phyloP scores from a whole-genome alignment of 768 basidiomycete species.

The Tephrocybe sp. region DNA sequence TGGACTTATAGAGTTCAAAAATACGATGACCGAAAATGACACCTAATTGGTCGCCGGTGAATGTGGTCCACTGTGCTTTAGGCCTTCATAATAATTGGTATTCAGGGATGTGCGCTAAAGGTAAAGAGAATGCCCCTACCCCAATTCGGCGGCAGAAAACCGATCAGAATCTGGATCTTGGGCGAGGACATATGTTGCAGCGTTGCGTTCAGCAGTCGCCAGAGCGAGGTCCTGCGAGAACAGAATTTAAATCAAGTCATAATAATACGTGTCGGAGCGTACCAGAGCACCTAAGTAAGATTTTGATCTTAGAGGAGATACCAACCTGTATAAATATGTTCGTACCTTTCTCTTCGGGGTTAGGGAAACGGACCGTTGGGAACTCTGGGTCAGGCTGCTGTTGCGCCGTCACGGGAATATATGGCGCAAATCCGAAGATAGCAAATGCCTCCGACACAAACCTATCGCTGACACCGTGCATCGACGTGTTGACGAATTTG shows the following conservation, averaged over 20 bases:
- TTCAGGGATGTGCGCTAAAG: neutral
- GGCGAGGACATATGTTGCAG: conserved; percentile 70
- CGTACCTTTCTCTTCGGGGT: conserved; percentile 86
- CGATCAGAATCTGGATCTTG: conserved; percentile 91
- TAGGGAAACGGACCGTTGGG: conserved; percentile 82
- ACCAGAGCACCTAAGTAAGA: conserved; percentile 59
- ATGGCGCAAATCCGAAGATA: conserved; percentile 57
- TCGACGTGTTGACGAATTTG: conserved; percentile 83
- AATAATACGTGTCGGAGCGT: conserved; percentile 11
- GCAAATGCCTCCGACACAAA: conserved; percentile 61
- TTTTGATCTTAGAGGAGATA: neutral
- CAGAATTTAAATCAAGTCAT: conserved; percentile 1
- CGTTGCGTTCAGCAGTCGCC: conserved; percentile 51
- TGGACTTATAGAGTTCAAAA: conserved; percentile 41
- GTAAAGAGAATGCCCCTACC: conserved; percentile 34
- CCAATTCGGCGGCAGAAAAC: conserved; percentile 74
- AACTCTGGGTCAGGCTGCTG: conserved; percentile 80
- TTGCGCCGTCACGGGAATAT: conserved; percentile 65
- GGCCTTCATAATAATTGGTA: conserved; percentile 29
- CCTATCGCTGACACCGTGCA: conserved; percentile 85
- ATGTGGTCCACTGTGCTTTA: conserved; percentile 63
- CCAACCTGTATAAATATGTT: neutral
- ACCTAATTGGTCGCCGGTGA: conserved; percentile 88
- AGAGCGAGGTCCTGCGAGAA: conserved; percentile 73
- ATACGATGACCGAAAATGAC: conserved; percentile 42